These are phyloP conservation scores for Neopestalotiopsis sp. DNA, from an alignment of 2,329 filamentous ascomycete species.

Conservation along the genomic window DNA sequence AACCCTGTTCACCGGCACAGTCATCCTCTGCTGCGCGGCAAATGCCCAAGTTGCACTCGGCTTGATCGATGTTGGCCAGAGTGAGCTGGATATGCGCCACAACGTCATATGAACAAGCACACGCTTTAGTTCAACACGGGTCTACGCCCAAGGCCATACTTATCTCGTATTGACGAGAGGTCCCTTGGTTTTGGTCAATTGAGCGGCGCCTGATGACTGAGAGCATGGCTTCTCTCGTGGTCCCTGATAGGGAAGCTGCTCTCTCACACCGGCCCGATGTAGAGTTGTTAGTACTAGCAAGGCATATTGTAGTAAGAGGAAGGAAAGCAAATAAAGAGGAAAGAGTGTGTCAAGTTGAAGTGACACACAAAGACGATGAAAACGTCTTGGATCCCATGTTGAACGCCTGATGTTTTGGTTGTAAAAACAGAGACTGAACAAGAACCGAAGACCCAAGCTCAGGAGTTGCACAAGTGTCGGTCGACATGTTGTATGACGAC, in stretches of 20 bases:
- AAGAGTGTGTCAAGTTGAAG: slow-evolving; percentile 69
- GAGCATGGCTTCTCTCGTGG: neutral
- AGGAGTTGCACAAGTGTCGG: slow-evolving; percentile 50
- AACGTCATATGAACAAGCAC: neutral
- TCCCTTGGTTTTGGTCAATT: neutral
- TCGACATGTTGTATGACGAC: slow-evolving; percentile 78
- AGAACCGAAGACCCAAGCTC: slow-evolving; percentile 70
- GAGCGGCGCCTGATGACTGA: neutral
- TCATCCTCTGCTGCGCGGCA: neutral
- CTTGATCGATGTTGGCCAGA: neutral
- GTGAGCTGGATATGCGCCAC: neutral
- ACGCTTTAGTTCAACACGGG: neutral
- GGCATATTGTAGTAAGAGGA: slow-evolving; percentile 31
- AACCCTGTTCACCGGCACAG: neutral
- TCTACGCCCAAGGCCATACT: neutral
- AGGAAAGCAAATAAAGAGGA: slow-evolving; percentile 33
- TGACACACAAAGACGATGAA: slow-evolving; percentile 63
- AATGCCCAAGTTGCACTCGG: neutral
- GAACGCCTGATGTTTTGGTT: slow-evolving; percentile 85
- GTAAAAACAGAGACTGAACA: slow-evolving; percentile 81
- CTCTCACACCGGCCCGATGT: neutral
- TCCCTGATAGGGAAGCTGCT: neutral
- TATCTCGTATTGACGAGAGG: neutral
- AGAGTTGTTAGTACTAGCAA: neutral
- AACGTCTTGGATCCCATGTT: slow-evolving; percentile 75